Evolutionary conservation across 306 rosid species (phyloP).

Genomic region (Quercus suber): DNA sequence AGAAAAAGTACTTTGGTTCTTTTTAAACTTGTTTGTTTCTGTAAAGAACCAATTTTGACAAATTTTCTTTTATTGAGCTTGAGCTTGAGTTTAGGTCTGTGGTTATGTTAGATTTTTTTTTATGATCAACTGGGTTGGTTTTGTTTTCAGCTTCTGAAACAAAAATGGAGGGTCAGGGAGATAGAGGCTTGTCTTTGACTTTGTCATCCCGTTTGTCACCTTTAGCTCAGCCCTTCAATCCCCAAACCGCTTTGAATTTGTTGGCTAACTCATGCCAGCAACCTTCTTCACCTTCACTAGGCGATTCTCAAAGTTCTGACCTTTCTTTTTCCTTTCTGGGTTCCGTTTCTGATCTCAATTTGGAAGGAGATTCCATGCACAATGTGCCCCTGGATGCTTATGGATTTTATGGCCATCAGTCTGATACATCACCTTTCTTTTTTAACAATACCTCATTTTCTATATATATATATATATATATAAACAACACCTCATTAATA

Average conservation of each 20-base stretch:
- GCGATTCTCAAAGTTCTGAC: conserved; percentile 22
- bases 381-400: conserved; percentile 8
- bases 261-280: conserved; percentile 4
- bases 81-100: conserved; percentile 3
- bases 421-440: no score
- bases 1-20: not conserved
- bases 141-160: conserved; percentile 2
- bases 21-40: not conserved
- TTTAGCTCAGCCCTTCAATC: conserved; percentile 53
- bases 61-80: not conserved
- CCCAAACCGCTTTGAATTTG: conserved; percentile 23
- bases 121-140: not conserved
- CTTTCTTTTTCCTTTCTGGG: conserved; percentile 35
- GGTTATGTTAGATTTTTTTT: not conserved
- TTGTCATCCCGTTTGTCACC: conserved; percentile 52
- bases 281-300: conserved; percentile 3
- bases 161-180: conserved; percentile 17
- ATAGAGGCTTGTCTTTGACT: conserved; percentile 7
- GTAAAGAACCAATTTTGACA: not conserved
- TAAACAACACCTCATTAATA: no score
- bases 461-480: no score
- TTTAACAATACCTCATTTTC: no score
- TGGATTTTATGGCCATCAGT: not conserved
- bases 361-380: conserved; percentile 10
- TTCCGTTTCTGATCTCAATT: conserved; percentile 26